Conservation (phyloP, 2,329 filamentous ascomycete species). For the Colletotrichum sp. region DNA sequence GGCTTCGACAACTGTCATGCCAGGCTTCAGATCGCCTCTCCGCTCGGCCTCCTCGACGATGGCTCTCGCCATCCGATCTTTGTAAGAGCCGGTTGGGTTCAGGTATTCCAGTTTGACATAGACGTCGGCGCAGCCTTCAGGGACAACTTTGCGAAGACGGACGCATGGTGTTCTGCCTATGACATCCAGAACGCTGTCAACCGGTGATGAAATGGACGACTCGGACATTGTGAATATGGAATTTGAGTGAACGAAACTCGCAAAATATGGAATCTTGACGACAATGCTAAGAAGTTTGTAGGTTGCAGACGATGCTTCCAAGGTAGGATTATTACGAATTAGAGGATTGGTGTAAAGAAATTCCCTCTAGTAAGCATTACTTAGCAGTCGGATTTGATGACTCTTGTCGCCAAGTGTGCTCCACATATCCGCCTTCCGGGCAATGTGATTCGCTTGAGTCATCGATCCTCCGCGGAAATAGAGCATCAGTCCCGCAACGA, state of each 20-base stretch:
- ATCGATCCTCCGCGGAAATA: background rate
- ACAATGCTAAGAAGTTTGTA: background rate
- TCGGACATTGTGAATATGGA: background rate
- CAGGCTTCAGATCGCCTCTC: background rate
- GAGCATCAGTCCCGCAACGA: background rate
- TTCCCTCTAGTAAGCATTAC: background rate
- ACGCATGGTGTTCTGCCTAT: conserved; percentile 18
- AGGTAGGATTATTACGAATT: background rate
- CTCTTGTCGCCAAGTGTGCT: background rate
- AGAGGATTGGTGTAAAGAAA: background rate
- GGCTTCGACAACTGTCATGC: conserved; percentile 10
- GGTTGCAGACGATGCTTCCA: background rate
- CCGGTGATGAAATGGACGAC: background rate
- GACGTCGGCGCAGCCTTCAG: conserved; percentile 7
- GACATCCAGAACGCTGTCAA: background rate
- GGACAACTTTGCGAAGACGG: conserved; percentile 3
- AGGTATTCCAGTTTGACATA: conserved; percentile 16
- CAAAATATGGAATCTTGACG: background rate
- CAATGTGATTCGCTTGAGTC: background rate
- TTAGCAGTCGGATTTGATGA: background rate
- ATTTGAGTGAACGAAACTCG: background rate
- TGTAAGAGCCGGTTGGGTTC: conserved; percentile 19
- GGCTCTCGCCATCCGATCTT: conserved; percentile 15
- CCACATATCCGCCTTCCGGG: background rate
- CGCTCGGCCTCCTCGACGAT: conserved; percentile 14